A percentile compares a stretch with the other conserved stretches of the same genome.
Evolutionary conservation across 148 eudicot genomes (phyloP).

Genomic region (Chenopodium album): DNA sequence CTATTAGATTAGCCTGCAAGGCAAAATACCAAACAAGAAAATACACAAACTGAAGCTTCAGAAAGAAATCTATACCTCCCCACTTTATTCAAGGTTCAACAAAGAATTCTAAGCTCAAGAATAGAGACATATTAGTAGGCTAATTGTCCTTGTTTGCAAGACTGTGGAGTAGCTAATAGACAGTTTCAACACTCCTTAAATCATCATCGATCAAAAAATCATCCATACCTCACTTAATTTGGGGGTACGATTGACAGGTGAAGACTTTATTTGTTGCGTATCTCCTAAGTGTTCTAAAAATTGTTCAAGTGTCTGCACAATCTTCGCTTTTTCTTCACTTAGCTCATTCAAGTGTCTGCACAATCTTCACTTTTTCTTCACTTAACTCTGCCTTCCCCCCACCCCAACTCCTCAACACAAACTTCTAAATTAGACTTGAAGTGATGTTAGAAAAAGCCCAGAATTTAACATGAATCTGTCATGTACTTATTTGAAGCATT

Average conservation of each 20-base stretch:
- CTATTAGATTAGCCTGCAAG: constrained; percentile 74
- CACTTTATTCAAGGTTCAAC: not conserved
- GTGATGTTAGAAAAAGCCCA: not conserved
- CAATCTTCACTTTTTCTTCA: not conserved
- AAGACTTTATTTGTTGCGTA: too few relatives aligned
- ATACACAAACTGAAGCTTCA: not conserved
- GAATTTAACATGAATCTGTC: not conserved
- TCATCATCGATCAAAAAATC: not conserved
- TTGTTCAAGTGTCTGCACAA: not conserved
- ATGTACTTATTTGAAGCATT: constrained; percentile 1
- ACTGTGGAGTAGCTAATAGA: not conserved
- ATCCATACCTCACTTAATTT: not conserved
- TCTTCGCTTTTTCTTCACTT: not conserved
- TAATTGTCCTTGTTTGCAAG: not conserved
- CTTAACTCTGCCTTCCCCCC: not conserved
- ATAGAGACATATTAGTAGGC: not conserved
- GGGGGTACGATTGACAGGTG: too few relatives aligned
- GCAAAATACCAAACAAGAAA: not conserved
- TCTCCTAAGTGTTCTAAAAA: not conserved
- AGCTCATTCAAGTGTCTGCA: not conserved
- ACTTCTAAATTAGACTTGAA: not conserved
- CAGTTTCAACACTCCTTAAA: not conserved
- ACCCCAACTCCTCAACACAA: not conserved
- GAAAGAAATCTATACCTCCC: not conserved
- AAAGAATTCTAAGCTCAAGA: not conserved